Evolutionary conservation across 208 protist species (phyloP), one percentile per base, ranked within the genome.

Genomic region (Trypanosoma congolense): DNA sequence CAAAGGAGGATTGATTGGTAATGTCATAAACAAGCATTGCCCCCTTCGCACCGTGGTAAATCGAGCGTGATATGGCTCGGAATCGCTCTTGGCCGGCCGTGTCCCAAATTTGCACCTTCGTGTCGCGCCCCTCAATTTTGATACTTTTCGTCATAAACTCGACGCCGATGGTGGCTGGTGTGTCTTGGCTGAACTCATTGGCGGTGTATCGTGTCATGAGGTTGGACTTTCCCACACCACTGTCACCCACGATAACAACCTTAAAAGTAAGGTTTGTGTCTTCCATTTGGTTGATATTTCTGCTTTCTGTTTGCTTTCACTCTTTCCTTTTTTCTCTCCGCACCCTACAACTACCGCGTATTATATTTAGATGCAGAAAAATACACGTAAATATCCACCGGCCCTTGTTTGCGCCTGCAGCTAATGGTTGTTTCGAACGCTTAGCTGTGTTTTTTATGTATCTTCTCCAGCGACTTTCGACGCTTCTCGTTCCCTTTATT

Each of bases 1-100:
- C 96, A 72, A 97, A 99, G 8, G 96, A 97, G 8, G 67, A 75
- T 36, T 96, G 83, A 64, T 98, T 99, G 4, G 97, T 96, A 64
- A 99, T 99, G 86, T 99, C 98, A 72, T 99, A 99, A 28, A 99
- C 98, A 8, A 99, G 86, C 68, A 99, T 89, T 10, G 97, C 98
- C 29, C 98, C 97, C 42, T 98, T 97, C 10, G 98, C 97, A 35
- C 97, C 97, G 61, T 98, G 90, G 86, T 99, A 99, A 64, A 92
- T 93, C 60, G 77, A 83, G 61, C 82, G 73, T 1, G 97, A 99
- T 77, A 99, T 99, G 52, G 97, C 97, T 26, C 97, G 90, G 74
- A 99, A 99, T 31, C 98, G 80, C 77, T 99, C 98, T 82, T 99
- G 98, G 40, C 98, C 98, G 9, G 88, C 96, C 30, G 97, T 99